phyloP scores from a whole-genome alignment of 345 rosid genomes.

The Cochlearia excelsa region DNA sequence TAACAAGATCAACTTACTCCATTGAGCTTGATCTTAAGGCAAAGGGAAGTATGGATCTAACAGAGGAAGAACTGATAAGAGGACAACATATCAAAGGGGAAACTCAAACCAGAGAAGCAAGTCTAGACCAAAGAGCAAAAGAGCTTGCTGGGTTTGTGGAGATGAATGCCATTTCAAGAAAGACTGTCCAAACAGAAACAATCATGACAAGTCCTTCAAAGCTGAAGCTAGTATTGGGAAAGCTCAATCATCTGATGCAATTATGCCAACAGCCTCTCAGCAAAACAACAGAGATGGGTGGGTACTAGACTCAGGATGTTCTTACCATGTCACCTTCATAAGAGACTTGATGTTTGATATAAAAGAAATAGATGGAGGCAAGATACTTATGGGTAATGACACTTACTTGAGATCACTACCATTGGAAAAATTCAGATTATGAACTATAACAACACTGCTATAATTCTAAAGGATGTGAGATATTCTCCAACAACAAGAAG shows the following conservation, averaged over 20 bases:
- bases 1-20: not conserved
- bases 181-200: not conserved
- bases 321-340: not conserved
- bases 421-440: too few species aligned
- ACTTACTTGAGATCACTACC: not conserved
- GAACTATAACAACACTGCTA: too few species aligned
- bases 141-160: not conserved
- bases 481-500: too few species aligned
- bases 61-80: not conserved
- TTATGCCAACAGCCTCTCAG: not conserved
- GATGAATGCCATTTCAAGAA: not conserved
- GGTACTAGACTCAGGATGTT: not conserved
- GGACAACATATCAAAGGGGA: not conserved
- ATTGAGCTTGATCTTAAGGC: not conserved
- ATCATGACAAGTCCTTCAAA: not conserved
- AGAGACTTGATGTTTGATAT: not conserved
- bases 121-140: not conserved
- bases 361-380: not conserved
- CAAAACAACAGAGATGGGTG: not conserved
- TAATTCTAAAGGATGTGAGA: too few species aligned
- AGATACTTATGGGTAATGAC: not conserved
- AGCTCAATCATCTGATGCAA: not conserved
- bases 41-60: not conserved
- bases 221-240: not conserved
- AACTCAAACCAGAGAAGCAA: not conserved